phyloP scores from a whole-genome alignment of 192 early-diverging fungal species.

The Rhizophagus sp. region DNA sequence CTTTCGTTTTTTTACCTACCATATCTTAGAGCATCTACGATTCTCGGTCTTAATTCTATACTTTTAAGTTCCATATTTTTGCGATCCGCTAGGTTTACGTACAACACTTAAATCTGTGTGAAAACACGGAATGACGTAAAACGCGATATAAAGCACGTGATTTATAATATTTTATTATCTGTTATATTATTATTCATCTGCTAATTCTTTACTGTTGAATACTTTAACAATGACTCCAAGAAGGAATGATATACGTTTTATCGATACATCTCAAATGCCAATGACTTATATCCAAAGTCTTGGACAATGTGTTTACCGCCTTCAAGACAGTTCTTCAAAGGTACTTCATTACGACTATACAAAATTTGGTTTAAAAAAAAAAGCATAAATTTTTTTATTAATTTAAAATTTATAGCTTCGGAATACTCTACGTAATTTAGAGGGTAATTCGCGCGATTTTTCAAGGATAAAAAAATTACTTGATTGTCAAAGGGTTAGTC shows the following conservation, averaged over 20 bases:
- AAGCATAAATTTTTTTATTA: background rate
- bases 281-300: conserved; percentile 8
- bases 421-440: background rate
- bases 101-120: too few relatives aligned
- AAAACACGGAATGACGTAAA: background rate
- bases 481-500: conserved; percentile 3
- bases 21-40: conserved; percentile 7
- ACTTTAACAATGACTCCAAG: background rate
- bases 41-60: conserved; percentile 16
- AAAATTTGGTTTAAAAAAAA: background rate
- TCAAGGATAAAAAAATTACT: background rate
- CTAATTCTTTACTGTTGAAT: too few relatives aligned
- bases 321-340: conserved; percentile 12
- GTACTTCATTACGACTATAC: background rate
- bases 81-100: too few relatives aligned
- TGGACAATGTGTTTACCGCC: background rate
- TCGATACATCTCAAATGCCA: background rate
- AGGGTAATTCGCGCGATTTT: background rate
- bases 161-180: too few relatives aligned
- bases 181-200: too few relatives aligned
- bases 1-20: background rate
- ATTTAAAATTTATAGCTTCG: conserved; percentile 12
- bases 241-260: background rate
- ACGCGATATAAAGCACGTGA: background rate
- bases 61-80: conserved; percentile 11